These are phyloP conservation scores for Vanderwaltozyma verrucispora DNA, from an alignment of 805 yeast genomes.

Conservation along the genomic window DNA sequence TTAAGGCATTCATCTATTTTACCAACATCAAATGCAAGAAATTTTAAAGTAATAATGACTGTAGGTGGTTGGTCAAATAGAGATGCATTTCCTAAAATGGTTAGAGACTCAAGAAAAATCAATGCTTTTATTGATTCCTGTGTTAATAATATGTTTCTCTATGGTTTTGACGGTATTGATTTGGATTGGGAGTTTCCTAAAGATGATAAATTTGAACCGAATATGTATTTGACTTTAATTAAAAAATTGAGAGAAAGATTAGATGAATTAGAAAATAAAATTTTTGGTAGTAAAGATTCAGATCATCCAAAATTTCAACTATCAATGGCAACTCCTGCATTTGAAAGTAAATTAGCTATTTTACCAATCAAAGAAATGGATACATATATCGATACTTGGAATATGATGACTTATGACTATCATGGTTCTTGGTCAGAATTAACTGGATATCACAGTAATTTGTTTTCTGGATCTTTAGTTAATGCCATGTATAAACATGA, in stretches of 20 bases:
- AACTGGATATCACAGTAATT: constrained; percentile 63
- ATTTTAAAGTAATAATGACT: constrained; percentile 54
- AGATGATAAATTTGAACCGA: constrained; percentile 33
- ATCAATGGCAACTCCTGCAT: constrained; percentile 72
- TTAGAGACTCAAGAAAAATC: constrained; percentile 31
- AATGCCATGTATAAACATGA: constrained; percentile 6
- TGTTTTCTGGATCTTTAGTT: constrained; percentile 25
- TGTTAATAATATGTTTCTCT: constrained; percentile 35
- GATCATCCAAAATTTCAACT: constrained; percentile 33
- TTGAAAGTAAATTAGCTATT: constrained; percentile 33
- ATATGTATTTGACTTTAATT: constrained; percentile 35
- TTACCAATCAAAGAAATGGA: constrained; percentile 48
- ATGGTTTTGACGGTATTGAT: constrained; percentile 84
- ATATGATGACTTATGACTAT: constrained; percentile 87
- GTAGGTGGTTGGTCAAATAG: constrained; percentile 74
- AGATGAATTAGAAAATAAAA: constrained; percentile 28
- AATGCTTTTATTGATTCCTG: constrained; percentile 41
- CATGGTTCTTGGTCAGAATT: constrained; percentile 62
- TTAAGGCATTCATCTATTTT: constrained; percentile 30
- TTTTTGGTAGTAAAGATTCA: constrained; percentile 7
- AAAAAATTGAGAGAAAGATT: constrained; percentile 32
- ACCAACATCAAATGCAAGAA: constrained; percentile 9
- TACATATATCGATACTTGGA: constrained; percentile 54
- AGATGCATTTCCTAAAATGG: constrained; percentile 37
- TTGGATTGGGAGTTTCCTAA: constrained; percentile 91